phyloP scores from a whole-genome alignment of 2,329 filamentous ascomycete genomes.

The Arachnomyces sp. region DNA sequence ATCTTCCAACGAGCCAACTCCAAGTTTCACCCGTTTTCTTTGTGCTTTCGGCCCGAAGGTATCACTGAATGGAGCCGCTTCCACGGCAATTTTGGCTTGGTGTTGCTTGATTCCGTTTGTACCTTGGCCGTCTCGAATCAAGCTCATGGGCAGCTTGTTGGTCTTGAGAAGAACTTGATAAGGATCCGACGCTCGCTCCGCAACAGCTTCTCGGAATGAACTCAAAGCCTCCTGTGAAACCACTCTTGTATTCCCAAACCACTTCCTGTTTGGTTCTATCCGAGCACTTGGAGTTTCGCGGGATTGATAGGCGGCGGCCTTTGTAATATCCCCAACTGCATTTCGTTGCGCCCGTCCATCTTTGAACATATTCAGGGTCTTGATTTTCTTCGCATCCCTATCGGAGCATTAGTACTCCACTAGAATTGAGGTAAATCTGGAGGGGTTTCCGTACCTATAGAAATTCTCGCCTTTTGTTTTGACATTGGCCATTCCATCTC shows the following conservation, averaged over 20 bases:
- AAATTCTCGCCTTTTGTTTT: slow-evolving; percentile 97
- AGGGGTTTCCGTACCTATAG: slow-evolving; percentile 61
- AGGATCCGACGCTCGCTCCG: slow-evolving; percentile 80
- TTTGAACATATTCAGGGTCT: slow-evolving; percentile 82
- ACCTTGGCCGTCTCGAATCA: slow-evolving; percentile 73
- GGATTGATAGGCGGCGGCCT: slow-evolving; percentile 77
- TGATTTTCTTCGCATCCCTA: slow-evolving; percentile 74
- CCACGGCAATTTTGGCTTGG: slow-evolving; percentile 86
- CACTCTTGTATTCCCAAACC: slow-evolving; percentile 90
- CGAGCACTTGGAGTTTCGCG: slow-evolving; percentile 73
- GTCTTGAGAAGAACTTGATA: slow-evolving; percentile 93
- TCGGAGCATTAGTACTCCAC: slow-evolving; percentile 3
- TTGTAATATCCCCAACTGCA: slow-evolving; percentile 71
- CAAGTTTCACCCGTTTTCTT: slow-evolving; percentile 84
- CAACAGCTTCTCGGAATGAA: slow-evolving; percentile 85
- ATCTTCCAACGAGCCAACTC: slow-evolving; percentile 72
- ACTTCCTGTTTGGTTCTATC: slow-evolving; percentile 93
- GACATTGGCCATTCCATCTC: slow-evolving; percentile 86
- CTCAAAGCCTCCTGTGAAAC: slow-evolving; percentile 84
- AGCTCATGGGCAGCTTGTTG: slow-evolving; percentile 92
- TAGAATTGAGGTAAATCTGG: not conserved
- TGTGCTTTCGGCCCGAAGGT: slow-evolving; percentile 93
- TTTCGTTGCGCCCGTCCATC: slow-evolving; percentile 78
- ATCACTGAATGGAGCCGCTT: slow-evolving; percentile 75
- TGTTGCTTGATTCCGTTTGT: slow-evolving; percentile 86